Base-by-base conservation (phyloP, 768 basidiomycete species). In the Gloeopeniophorella convolvens region DNA sequence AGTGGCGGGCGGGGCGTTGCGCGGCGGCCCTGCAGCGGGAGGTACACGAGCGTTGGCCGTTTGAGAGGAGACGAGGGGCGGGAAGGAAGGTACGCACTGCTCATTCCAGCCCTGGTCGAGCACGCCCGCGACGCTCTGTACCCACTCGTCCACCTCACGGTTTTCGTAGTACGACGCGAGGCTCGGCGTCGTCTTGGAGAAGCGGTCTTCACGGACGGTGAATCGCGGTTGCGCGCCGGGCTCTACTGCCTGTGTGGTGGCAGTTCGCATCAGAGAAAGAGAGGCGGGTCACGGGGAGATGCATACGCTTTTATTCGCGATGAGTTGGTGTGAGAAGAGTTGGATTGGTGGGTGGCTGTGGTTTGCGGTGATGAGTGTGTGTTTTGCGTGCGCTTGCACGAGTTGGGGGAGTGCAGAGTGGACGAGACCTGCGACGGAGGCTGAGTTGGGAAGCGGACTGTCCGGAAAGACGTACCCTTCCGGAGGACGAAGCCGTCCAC, bases 401-500 rank as follows among this genome's bases (percentile, higher is more conserved):
- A 97, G 80, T 64, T 79, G 79, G 18, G 89, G 88, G 12, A 92
- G 72, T 5, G 81, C 62, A 31, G 89, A 89, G 60, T 79, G 80
- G 18, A 77, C 68, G 20, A 97, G 83, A 37, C 93, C 95, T 96
- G 47, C 9, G 34, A 7, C 24, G n/a, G n/a, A 15, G 3, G 42
- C 1, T 36, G 47, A 27, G 18, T 44, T 30, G 11, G 13, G 27
- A 18, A 30, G 23, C 16, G 45, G 36, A 9, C 12, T 15, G 18
- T 41, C 24, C 39, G 33, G 2, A 21, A 35, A 5, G 11, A 48
- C 65, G 37, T 37, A 85, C 95, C 95, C 79, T 95, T 96, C 61
- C 94, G 77, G 36, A 99, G 79, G 35, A 98, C 96, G 61, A 97
- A 99, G 4, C 96, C 96, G 59, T 99, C 96, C 4, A 94, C 91